Evolutionary conservation across 208 protist genomes (phyloP), one percentile per base, ranked within the genome.

Genomic region (Angomonas ambiguus): DNA sequence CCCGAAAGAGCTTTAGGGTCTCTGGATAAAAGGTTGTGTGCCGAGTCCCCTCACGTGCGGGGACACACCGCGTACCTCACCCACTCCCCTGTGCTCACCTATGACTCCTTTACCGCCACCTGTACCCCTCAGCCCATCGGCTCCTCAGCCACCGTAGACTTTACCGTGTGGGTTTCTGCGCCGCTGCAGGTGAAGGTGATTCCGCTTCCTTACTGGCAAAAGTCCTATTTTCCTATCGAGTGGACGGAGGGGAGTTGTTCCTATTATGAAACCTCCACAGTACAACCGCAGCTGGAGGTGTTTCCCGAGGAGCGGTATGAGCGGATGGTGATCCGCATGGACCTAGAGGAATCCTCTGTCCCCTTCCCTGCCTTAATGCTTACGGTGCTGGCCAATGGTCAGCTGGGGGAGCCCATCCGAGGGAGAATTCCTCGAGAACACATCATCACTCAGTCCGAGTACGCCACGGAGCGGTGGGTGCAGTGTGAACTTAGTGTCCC

Each of bases 211-310:
- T 35, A 63, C 35, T 93, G 83, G 85, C 32, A 69, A 28, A 82
- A 85, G 66, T 61, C 91, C 45, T 72, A 60, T 51, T 65, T 89
- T 22, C 20, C 30, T 8, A 67, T 82, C 1, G 55, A 64, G 33
- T 94, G 87, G 91, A 34, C 58, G 33, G 58, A 69, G 22, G 82
- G 81, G 53, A 89, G 82, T 65, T 82, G 83, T 13, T 78, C 73
- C 51, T 96, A 84, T 65, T 90, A 96, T 71, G 77, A 87, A 8
- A 77, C 77, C 22, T 27, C 57, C 4, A 79, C 51, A 42, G 48
- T 71, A 13, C 83, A 96, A 61, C 91, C 91, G 24, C 91, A 96
- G 71, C 71, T 96, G 38, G 91, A 96, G 72, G 69, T 96, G 48
- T 80, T 74, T 22, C 71, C 76, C 24, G 60, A 79, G 31, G 69